Evolutionary conservation across 139 green algal species (phyloP).

Genomic region (Ettlia oleoabundans): DNA sequence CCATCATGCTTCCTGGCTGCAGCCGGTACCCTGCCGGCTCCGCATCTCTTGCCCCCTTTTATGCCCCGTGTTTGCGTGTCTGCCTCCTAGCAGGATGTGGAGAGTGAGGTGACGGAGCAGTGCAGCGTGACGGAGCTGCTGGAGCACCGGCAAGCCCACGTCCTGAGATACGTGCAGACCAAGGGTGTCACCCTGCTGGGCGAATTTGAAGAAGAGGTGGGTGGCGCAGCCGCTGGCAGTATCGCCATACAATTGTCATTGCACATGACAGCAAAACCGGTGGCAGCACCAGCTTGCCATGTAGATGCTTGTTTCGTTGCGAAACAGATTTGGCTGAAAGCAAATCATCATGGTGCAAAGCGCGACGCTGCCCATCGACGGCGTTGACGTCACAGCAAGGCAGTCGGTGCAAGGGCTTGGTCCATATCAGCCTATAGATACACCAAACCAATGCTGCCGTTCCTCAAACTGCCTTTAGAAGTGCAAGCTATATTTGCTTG

Average conservation of each 20-base stretch:
- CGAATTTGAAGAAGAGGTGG: constrained; percentile 21
- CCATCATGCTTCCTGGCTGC: too few relatives aligned
- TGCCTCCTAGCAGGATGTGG: neutral
- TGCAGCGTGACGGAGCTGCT: constrained; percentile 14
- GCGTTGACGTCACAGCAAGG: too few relatives aligned
- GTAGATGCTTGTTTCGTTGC: too few relatives aligned
- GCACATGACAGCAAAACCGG: too few relatives aligned
- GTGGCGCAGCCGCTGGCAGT: neutral
- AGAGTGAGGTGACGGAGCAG: neutral
- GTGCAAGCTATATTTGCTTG: neutral
- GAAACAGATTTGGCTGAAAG: too few relatives aligned
- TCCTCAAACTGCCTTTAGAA: neutral
- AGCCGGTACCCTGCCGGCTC: too few relatives aligned
- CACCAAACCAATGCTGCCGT: too few relatives aligned
- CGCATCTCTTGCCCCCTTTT: neutral
- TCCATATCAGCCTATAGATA: too few relatives aligned
- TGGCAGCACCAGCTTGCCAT: too few relatives aligned
- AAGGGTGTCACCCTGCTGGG: constrained; percentile 23
- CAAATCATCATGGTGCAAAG: too few relatives aligned
- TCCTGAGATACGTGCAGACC: constrained; percentile 33
- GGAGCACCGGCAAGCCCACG: neutral
- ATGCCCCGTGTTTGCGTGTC: neutral
- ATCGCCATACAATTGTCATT: neutral
- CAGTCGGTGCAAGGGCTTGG: too few relatives aligned
- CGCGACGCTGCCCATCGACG: too few relatives aligned